Evolutionary conservation across 2,329 filamentous ascomycete species (phyloP), one percentile per base, ranked within the genome.

Genomic region (Intubia oerlemansii): DNA sequence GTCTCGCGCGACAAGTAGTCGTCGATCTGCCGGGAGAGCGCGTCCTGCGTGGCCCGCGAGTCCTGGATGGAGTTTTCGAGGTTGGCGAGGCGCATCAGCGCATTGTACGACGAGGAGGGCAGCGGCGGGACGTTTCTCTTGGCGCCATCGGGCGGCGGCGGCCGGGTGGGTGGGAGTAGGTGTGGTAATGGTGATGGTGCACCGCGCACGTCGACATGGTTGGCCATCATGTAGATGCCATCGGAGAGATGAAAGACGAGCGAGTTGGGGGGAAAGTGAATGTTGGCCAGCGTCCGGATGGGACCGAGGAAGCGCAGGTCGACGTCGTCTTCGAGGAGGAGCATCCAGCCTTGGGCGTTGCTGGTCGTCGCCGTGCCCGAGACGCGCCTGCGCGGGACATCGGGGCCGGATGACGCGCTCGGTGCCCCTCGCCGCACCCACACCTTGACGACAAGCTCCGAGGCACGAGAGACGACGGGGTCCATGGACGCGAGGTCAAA

Each of bases 11-110:
- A 45, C 5, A 72, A 45, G 0, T 70, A 49, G 1, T 55, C 46
- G 37, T 78, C 78, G 37, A 93, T 90, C 37, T 92, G 79, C n/a
- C 61, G 52, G 27, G 79, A 69, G 7, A 95, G 58, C 30, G 62
- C 61, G 34, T 77, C 68, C 10, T 77, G 69, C 0, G 80, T 90
- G 2, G 71, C 66, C 8, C 92, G 53, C 2, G 82, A 82, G 48
- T 95, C 85, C 44, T 90, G 81, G 15, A 93, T 79, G 31, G 82
- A 91, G 44, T 77, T 79, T 36, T 92, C 81, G 11, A 95, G 59
- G 33, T 84, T 92, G 5, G 79, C 74, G 9, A 95, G 59, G 34
- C 78, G 74, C 72, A 93, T 85, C 13, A 95, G 57, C 2, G 78
- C 69, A 42, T 81, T 82, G 47, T 91, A 93, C 0, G 82, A 82